A percentile compares a stretch with the other conserved stretches of the same genome.
These are phyloP conservation scores for Exophiala calicioides DNA, from an alignment of 2,329 filamentous ascomycete genomes.

Conservation along the genomic window DNA sequence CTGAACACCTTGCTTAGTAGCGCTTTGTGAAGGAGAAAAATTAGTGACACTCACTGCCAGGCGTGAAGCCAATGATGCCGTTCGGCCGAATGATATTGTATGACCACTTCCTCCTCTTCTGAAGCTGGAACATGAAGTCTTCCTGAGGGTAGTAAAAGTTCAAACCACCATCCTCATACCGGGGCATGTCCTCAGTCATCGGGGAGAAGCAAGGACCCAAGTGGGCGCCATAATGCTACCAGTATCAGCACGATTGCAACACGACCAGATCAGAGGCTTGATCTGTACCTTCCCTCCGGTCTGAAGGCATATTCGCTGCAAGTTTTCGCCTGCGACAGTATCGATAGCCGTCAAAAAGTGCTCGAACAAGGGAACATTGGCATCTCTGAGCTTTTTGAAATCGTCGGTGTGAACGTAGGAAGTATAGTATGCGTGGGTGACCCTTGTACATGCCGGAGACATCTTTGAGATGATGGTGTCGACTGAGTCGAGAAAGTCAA, in stretches of 20 bases:
- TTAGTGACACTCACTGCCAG: conserved; percentile 31
- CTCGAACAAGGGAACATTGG: conserved; percentile 36
- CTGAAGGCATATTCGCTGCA: conserved; percentile 35
- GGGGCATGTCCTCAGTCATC: conserved; percentile 27
- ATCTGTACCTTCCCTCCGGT: conserved; percentile 34
- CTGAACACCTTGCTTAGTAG: too few species aligned
- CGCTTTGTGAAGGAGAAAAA: not conserved
- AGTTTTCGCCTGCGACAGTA: conserved; percentile 26
- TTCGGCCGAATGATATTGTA: conserved; percentile 37
- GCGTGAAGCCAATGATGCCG: conserved; percentile 36
- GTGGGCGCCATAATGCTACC: conserved; percentile 35
- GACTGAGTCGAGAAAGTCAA: conserved; percentile 34
- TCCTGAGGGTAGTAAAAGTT: conserved; percentile 29
- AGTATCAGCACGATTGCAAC: not conserved
- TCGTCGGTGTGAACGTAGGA: conserved; percentile 39
- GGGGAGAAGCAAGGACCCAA: conserved; percentile 33
- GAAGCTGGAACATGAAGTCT: conserved; percentile 27
- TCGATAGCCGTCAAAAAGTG: conserved; percentile 38
- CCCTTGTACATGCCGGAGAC: conserved; percentile 28
- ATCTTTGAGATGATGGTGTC: conserved; percentile 29
- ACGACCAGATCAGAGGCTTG: not conserved
- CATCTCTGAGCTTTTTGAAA: conserved; percentile 31
- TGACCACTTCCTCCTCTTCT: conserved; percentile 29
- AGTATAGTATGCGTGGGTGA: conserved; percentile 40
- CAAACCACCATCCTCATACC: conserved; percentile 29